A percentile compares a stretch with the other conserved stretches of the same genome.
Evolutionary conservation across 345 rosid species (phyloP).

Genomic region (Populus simonii): DNA sequence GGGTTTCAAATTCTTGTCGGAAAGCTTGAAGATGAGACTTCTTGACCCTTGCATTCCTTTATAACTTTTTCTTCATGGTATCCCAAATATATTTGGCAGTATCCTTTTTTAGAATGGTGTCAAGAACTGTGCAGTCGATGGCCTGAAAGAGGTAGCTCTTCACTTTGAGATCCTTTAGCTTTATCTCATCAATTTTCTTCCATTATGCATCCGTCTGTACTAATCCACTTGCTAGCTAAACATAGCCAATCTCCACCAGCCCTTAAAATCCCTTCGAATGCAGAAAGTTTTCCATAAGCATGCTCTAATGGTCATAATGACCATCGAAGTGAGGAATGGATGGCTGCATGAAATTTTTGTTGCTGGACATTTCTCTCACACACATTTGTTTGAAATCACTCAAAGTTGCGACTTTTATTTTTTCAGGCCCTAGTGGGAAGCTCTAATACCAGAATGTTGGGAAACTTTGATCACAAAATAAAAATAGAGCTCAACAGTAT

Average conservation of each 20-base stretch:
- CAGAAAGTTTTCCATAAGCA: background rate
- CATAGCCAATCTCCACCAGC: background rate
- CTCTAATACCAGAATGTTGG: background rate
- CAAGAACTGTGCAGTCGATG: background rate
- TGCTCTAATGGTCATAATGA: slow-evolving; percentile 2
- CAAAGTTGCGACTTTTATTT: background rate
- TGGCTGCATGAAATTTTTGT: background rate
- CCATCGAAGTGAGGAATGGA: background rate
- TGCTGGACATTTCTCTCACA: background rate
- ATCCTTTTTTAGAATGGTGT: background rate
- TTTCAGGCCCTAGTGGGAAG: no score
- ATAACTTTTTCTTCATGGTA: background rate
- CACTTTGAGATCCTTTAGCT: background rate
- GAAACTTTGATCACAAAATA: no score
- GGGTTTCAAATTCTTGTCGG: background rate
- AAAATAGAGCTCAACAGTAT: no score
- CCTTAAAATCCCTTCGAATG: background rate
- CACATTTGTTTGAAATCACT: background rate
- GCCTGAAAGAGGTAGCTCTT: background rate
- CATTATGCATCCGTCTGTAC: background rate
- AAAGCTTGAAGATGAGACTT: background rate
- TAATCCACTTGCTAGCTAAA: background rate
- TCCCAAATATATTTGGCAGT: background rate
- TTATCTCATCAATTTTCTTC: background rate
- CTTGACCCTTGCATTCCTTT: background rate